Evolutionary conservation across 2,329 filamentous ascomycete genomes (phyloP).

Genomic region (Verruconis gallopava): DNA sequence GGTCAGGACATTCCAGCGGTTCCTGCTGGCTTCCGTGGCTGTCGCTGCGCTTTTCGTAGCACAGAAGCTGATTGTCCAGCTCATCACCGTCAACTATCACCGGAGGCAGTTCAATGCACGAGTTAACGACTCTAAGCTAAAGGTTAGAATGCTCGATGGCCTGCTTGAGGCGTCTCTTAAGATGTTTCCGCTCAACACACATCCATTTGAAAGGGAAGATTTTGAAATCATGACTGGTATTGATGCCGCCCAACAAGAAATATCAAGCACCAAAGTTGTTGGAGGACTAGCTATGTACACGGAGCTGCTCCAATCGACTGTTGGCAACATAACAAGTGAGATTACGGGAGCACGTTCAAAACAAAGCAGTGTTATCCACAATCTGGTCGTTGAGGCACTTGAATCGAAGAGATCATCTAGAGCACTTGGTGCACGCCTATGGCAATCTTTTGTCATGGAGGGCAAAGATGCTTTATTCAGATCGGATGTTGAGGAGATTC

Average conservation of each 20-base stretch:
- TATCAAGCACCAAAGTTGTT: constrained; percentile 38
- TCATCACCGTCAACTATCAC: constrained; percentile 62
- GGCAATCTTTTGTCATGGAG: constrained; percentile 21
- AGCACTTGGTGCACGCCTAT: constrained; percentile 21
- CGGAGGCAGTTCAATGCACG: constrained; percentile 56
- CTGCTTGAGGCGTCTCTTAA: constrained; percentile 70
- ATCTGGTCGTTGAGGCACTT: constrained; percentile 18
- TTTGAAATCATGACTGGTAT: constrained; percentile 44
- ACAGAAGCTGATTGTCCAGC: constrained; percentile 57
- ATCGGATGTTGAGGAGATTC: constrained; percentile 12
- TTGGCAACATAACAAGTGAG: constrained; percentile 74
- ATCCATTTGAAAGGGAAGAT: constrained; percentile 69
- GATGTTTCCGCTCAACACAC: constrained; percentile 72
- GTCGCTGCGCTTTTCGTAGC: constrained; percentile 51
- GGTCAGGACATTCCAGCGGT: constrained; percentile 12
- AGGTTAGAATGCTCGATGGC: constrained; percentile 57
- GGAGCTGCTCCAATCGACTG: constrained; percentile 45
- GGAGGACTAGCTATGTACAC: constrained; percentile 24
- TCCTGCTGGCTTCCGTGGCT: constrained; percentile 49
- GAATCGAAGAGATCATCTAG: constrained; percentile 18
- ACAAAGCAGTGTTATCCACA: constrained; percentile 39
- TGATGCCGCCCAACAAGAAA: constrained; percentile 55
- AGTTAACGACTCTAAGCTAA: constrained; percentile 69
- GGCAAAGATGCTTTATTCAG: constrained; percentile 17
- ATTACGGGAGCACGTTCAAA: constrained; percentile 55